A percentile compares a stretch with the other conserved stretches of the same genome.
phyloP scores from a whole-genome alignment of 108 stramenopile species.

The Cylindrotheca closterium region DNA sequence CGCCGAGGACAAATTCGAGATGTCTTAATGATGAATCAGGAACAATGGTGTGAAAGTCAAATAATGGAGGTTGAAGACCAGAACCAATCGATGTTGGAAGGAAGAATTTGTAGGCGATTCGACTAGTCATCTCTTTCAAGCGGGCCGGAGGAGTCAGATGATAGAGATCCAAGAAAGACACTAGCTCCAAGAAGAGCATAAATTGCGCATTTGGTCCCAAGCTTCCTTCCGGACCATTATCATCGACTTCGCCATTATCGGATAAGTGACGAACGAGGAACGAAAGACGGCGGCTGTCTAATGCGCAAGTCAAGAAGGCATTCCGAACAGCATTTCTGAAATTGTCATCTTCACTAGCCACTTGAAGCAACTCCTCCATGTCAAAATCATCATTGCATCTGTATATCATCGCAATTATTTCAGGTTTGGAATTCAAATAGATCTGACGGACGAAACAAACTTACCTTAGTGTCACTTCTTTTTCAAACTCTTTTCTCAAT shows the following conservation, averaged over 20 bases:
- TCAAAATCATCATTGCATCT: slow-evolving; percentile 39
- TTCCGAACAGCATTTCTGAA: slow-evolving; percentile 54
- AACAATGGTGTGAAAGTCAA: slow-evolving; percentile 61
- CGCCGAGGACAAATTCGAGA: slow-evolving; percentile 46
- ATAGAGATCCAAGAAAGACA: slow-evolving; percentile 55
- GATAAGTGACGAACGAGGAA: slow-evolving; percentile 63
- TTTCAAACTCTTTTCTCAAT: slow-evolving; percentile 19
- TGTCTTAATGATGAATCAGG: slow-evolving; percentile 41
- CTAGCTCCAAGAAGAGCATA: slow-evolving; percentile 70
- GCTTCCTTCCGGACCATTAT: slow-evolving; percentile 21
- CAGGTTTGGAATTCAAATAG: no score
- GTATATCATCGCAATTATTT: not conserved
- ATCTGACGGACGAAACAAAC: no score
- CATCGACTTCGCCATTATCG: slow-evolving; percentile 16
- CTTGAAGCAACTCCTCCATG: slow-evolving; percentile 40
- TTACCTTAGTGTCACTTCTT: slow-evolving; percentile 31
- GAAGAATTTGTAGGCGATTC: slow-evolving; percentile 60
- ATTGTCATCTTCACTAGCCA: slow-evolving; percentile 38
- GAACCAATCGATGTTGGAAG: slow-evolving; percentile 41
- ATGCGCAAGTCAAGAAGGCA: slow-evolving; percentile 65
- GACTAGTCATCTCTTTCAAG: slow-evolving; percentile 34
- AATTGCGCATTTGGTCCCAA: slow-evolving; percentile 53
- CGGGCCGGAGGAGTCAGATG: slow-evolving; percentile 36
- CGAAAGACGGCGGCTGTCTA: slow-evolving; percentile 65
- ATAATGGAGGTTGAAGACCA: slow-evolving; percentile 45